A percentile compares a stretch with the other conserved stretches of the same genome.
These are phyloP conservation scores for Ustilago cynodontis DNA, from an alignment of 1,284 basidiomycete genomes.

Conservation along the genomic window DNA sequence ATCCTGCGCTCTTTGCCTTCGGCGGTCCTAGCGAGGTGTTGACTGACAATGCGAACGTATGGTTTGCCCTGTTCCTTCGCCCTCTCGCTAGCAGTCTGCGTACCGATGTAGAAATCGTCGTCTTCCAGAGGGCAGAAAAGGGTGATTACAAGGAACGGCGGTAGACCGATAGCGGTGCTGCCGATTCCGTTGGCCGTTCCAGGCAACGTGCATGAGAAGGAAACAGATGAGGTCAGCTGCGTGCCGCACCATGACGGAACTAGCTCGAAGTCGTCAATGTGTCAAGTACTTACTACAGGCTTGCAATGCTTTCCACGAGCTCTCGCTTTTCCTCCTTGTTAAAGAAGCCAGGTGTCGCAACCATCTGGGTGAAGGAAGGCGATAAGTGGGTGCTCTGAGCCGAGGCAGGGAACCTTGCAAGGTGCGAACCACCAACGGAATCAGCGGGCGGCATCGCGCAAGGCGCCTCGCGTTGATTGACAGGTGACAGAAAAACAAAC, in stretches of 20 bases:
- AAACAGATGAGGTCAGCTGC: too few species aligned
- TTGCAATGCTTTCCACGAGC: constrained; percentile 22
- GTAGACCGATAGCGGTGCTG: constrained; percentile 8
- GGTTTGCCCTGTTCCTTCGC: not conserved
- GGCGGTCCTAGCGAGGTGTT: constrained; percentile 24
- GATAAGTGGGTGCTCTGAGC: too few species aligned
- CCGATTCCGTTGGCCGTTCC: too few species aligned
- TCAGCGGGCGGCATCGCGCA: too few species aligned
- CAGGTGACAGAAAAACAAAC: too few species aligned
- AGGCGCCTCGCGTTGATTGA: too few species aligned
- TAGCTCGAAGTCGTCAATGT: too few species aligned
- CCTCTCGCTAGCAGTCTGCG: constrained; percentile 21
- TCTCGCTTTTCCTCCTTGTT: constrained; percentile 20
- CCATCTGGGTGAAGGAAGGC: too few species aligned
- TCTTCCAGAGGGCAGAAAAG: constrained; percentile 29
- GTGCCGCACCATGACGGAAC: too few species aligned
- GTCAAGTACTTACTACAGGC: constrained; percentile 20
- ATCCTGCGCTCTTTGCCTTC: constrained; percentile 20
- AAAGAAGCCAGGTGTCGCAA: constrained; percentile 14
- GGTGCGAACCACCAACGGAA: too few species aligned
- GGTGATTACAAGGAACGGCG: constrained; percentile 28
- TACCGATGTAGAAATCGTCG: constrained; percentile 35
- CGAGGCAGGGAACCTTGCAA: too few species aligned
- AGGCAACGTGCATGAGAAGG: too few species aligned
- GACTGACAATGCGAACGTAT: constrained; percentile 33